A percentile compares a stretch with the other conserved stretches of the same genome.
phyloP scores from a whole-genome alignment of 1,139 yeast genomes.

The Meyerozyma smithsonii region DNA sequence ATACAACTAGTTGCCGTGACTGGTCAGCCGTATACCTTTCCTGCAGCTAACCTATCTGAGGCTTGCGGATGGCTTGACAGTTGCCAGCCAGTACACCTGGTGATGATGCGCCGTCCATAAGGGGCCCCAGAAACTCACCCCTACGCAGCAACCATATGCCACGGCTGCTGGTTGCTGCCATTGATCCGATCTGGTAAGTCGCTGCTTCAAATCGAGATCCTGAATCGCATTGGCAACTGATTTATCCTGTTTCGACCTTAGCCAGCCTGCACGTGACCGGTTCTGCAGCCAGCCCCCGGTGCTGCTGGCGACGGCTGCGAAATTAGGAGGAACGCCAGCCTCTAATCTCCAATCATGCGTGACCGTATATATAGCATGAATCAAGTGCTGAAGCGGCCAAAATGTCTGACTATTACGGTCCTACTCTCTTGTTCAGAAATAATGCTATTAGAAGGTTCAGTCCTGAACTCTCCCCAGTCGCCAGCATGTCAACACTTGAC shows the following conservation, averaged over 20 bases:
- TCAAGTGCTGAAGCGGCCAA: neutral
- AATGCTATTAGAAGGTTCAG: constrained; percentile 38
- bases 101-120: too few relatives aligned
- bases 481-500: constrained; percentile 20
- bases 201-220: neutral
- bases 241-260: neutral
- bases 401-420: constrained; percentile 39
- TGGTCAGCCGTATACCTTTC: too few relatives aligned
- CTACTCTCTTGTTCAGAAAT: constrained; percentile 40
- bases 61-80: neutral
- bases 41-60: neutral
- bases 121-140: too few relatives aligned
- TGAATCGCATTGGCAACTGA: neutral
- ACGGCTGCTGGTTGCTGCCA: neutral
- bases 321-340: neutral
- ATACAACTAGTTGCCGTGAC: too few relatives aligned
- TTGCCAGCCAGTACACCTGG: neutral
- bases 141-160: neutral
- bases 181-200: neutral
- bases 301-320: constrained; percentile 1
- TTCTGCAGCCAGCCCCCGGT: constrained; percentile 2
- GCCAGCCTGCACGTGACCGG: constrained; percentile 2
- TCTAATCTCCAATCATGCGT: neutral
- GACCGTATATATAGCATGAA: neutral
- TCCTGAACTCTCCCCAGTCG: constrained; percentile 25